Evolutionary conservation across 1,284 basidiomycete genomes (phyloP), one percentile per base, ranked within the genome.

Genomic region (Boletus austroedulis): DNA sequence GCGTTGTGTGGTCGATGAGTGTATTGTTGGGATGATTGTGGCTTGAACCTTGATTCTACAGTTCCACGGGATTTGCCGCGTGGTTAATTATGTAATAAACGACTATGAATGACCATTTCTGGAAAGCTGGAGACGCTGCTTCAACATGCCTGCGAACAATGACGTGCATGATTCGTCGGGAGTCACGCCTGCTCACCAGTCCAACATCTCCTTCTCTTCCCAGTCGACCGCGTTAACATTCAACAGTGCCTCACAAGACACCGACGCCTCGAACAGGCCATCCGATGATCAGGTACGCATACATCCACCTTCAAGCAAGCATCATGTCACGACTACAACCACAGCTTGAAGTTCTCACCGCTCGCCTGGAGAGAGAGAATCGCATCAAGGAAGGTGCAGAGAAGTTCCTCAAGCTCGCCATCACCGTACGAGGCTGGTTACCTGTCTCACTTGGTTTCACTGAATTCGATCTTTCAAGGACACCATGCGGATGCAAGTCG

Each of bases 311-410:
- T 56, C 3, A 12, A 23, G 7, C 24, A n/a, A 56, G 28, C 43
- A 47, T 5, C 31, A 11, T 43, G 40, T 58, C 55, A 67, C 53
- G 23, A 59, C 41, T 38, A 9, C 31, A 28, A 23, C n/a, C n/a
- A 19, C 61, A 94, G 89, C 73, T 92, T 50, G 82, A 84, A 47
- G 75, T 79, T n/a, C 78, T 94, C 36, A 82, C 82, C 48, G 80
- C 79, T 59, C 83, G 85, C 70, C 80, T 93, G 41, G 82, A 84
- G 61, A 78, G 87, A 59, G 87, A 92, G 73, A 84, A 82, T 60
- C 83, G 87, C 58, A 92, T 94, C 66, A 90, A 85, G 69, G 90
- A 93, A 72, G 92, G 93, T 19, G 92, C 92, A 1, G 90, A 92
- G 75, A 91, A 89, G 61, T 78, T 95, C 54, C 76, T 95, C 48